Conservation (phyloP, 306 rosid genomes). For the Cucumis cinereus region DNA sequence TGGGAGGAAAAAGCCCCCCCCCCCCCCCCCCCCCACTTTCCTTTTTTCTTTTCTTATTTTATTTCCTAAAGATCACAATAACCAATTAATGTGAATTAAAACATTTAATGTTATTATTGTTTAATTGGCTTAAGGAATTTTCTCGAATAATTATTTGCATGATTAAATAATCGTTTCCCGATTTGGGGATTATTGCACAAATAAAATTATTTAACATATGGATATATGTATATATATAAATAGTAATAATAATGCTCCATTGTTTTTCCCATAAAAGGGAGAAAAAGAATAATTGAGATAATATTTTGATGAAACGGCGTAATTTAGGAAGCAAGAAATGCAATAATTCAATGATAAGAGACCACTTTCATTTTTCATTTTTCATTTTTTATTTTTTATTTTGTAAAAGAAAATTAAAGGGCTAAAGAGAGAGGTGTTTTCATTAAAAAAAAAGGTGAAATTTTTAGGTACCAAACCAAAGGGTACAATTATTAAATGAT, state of each 20-base stretch:
- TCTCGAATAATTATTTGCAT: not conserved
- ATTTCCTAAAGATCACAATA: too few species aligned
- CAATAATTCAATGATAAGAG: not conserved
- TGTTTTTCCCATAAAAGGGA: not conserved
- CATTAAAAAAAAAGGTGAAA: not conserved
- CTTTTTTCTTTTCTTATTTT: not conserved
- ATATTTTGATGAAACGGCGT: not conserved
- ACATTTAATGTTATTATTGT: not conserved
- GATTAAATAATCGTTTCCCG: not conserved
- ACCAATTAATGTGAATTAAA: not conserved
- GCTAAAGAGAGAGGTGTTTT: not conserved
- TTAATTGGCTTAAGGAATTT: not conserved
- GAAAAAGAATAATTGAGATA: too few species aligned
- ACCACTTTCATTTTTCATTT: not conserved
- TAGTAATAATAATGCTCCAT: not conserved
- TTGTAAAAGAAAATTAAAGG: not conserved
- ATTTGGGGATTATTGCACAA: not conserved
- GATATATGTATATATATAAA: too few species aligned
- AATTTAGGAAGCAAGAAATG: not conserved
- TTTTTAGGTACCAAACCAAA: not conserved
- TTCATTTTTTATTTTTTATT: too few species aligned
- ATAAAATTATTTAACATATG: too few species aligned
- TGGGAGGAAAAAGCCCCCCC: too few species aligned
- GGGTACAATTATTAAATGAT: not conserved
- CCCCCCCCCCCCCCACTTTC: not conserved